A percentile compares a stretch with the other conserved stretches of the same genome.
These are phyloP conservation scores for Ceratocystis albifundus DNA, from an alignment of 2,329 filamentous ascomycete genomes.

Conservation along the genomic window DNA sequence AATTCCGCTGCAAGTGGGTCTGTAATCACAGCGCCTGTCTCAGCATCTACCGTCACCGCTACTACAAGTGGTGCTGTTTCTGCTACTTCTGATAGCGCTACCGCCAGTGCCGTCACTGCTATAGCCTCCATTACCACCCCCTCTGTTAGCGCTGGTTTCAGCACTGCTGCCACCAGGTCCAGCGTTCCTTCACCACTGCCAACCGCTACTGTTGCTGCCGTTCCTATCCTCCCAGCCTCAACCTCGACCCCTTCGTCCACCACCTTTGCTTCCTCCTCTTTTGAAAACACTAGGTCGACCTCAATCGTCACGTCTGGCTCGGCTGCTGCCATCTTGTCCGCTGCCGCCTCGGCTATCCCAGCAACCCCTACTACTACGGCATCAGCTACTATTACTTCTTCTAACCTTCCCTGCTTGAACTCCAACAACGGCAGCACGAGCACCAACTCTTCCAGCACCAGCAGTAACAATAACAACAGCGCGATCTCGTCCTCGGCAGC, in stretches of 20 bases:
- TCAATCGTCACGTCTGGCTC: slow-evolving; percentile 13
- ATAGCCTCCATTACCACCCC: slow-evolving; percentile 24
- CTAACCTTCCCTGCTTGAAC: slow-evolving; percentile 20
- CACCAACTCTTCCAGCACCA: slow-evolving; percentile 14
- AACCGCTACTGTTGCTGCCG: slow-evolving; percentile 51
- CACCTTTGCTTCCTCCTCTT: slow-evolving; percentile 4
- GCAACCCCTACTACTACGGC: neutral
- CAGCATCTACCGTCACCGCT: slow-evolving; percentile 10
- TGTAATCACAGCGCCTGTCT: slow-evolving; percentile 3
- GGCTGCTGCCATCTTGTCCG: slow-evolving; percentile 16
- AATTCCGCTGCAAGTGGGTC: slow-evolving; percentile 8
- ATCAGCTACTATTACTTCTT: neutral
- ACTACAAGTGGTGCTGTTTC: slow-evolving; percentile 35
- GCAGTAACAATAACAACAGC: slow-evolving; percentile 17
- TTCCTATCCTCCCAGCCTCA: slow-evolving; percentile 20
- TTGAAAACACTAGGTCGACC: slow-evolving; percentile 16
- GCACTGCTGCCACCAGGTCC: neutral
- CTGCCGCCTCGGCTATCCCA: slow-evolving; percentile 12
- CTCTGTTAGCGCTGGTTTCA: slow-evolving; percentile 30
- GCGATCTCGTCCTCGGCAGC: slow-evolving; percentile 20
- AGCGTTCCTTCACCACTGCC: slow-evolving; percentile 37
- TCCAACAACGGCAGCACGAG: slow-evolving; percentile 13
- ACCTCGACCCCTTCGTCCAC: slow-evolving; percentile 15
- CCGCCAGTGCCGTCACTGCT: slow-evolving; percentile 54
- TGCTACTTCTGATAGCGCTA: slow-evolving; percentile 26